A percentile compares a stretch with the other conserved stretches of the same genome.
These are phyloP conservation scores for Fomes fomentarius DNA, from an alignment of 1,284 basidiomycete genomes.

Conservation along the genomic window DNA sequence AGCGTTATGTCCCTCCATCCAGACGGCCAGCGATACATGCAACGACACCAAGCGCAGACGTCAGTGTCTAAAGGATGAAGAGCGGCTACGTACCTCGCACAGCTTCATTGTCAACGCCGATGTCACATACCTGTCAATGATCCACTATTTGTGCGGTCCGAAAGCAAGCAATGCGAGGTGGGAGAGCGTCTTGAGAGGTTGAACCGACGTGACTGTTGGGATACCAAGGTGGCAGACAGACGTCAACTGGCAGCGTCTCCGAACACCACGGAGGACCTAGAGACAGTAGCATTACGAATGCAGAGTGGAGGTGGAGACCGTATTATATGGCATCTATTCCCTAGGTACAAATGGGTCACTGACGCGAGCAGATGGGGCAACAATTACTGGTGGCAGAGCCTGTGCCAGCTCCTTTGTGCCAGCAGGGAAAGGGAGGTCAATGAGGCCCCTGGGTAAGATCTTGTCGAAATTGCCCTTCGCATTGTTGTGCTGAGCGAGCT, in stretches of 20 bases:
- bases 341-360: slow-evolving; percentile 74
- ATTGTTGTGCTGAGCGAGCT: slow-evolving; percentile 64
- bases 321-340: slow-evolving; percentile 49
- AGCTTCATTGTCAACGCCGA: not conserved
- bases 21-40: slow-evolving; percentile 6
- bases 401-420: slow-evolving; percentile 82
- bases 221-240: not conserved
- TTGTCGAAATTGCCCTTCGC: slow-evolving; percentile 81
- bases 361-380: slow-evolving; percentile 70
- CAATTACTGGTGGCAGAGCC: slow-evolving; percentile 62
- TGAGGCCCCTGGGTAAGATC: slow-evolving; percentile 83
- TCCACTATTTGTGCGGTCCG: too few species aligned
- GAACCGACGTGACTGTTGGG: not conserved
- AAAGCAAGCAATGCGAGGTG: too few species aligned
- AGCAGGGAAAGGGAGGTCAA: slow-evolving; percentile 89
- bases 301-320: not conserved
- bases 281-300: not conserved
- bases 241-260: not conserved
- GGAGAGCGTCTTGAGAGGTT: too few species aligned
- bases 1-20: too few species aligned
- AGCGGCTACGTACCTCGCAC: not conserved
- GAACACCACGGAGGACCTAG: not conserved
- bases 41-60: not conserved
- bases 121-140: not conserved
- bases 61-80: not conserved